Conservation (phyloP, 352 stramenopile species). For the Phytophthora rubi region DNA sequence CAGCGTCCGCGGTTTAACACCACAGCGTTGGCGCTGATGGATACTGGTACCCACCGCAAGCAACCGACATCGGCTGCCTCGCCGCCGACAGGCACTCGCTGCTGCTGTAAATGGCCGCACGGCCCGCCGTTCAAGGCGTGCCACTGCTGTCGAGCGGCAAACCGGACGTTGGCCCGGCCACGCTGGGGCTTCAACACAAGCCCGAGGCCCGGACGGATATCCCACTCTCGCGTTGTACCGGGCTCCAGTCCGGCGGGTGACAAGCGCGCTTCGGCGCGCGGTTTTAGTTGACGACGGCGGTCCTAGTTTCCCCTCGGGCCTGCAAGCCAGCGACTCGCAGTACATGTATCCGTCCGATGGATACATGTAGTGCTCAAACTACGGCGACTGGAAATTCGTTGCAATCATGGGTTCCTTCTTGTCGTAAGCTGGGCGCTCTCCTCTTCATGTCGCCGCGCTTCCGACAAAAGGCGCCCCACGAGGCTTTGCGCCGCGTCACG, state of each 20-base stretch:
- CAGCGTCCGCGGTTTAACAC: constrained; percentile 12
- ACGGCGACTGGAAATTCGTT: constrained; percentile 28
- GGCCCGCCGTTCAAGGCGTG: constrained; percentile 1
- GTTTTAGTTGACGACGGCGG: background rate
- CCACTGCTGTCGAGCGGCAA: constrained; percentile 15
- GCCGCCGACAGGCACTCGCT: background rate
- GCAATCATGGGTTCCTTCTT: too few relatives aligned
- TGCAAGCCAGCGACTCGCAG: background rate
- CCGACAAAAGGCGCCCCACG: constrained; percentile 1
- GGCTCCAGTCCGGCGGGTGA: constrained; percentile 18
- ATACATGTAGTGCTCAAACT: background rate
- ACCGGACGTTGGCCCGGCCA: constrained; percentile 12
- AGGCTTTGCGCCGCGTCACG: constrained; percentile 19
- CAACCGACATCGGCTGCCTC: background rate
- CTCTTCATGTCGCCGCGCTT: constrained; percentile 20
- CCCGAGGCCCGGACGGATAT: constrained; percentile 4
- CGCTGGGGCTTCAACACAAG: constrained; percentile 23
- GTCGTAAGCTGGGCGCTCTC: constrained; percentile 6
- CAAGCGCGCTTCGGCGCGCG: constrained; percentile 14
- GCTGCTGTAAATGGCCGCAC: background rate
- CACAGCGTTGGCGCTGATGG: background rate
- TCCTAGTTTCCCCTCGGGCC: background rate
- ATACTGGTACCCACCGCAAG: background rate
- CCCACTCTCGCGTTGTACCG: constrained; percentile 20
- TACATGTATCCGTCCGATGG: background rate